These are phyloP conservation scores for Phenoliferia sp. DNA, from an alignment of 1,284 basidiomycete species.

Conservation along the genomic window DNA sequence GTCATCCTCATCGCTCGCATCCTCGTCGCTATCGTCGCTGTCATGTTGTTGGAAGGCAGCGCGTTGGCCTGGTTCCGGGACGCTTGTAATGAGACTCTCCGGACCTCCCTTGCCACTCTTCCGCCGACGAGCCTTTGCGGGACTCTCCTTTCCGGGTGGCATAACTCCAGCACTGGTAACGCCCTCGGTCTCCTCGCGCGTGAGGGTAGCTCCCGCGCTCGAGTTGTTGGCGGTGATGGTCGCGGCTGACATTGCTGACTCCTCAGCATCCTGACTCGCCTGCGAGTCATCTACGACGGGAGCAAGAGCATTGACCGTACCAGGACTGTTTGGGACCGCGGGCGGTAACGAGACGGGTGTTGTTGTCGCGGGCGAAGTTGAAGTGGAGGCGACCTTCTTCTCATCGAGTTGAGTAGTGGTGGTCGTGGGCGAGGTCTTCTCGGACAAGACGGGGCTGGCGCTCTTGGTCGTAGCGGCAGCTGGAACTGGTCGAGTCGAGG, in stretches of 20 bases:
- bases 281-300: background rate
- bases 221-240: slow-evolving; percentile 6
- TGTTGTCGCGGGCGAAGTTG: background rate
- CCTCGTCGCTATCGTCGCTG: slow-evolving; percentile 47
- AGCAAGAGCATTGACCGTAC: background rate
- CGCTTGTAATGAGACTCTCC: slow-evolving; percentile 31
- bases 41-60: background rate
- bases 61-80: slow-evolving; percentile 21
- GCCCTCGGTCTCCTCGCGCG: slow-evolving; percentile 56
- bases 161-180: slow-evolving; percentile 65
- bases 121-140: slow-evolving; percentile 40
- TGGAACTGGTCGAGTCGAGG: no score
- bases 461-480: slow-evolving; percentile 1
- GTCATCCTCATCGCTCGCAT: slow-evolving; percentile 48
- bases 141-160: slow-evolving; percentile 57
- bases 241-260: slow-evolving; percentile 6
- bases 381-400: background rate
- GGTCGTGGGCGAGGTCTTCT: background rate
- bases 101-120: slow-evolving; percentile 41
- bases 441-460: background rate
- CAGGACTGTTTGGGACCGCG: background rate
- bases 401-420: background rate
- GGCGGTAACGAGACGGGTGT: background rate
- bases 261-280: slow-evolving; percentile 7
- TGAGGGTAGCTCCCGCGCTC: slow-evolving; percentile 38